Evolutionary conservation across 2,329 filamentous ascomycete species (phyloP).

Genomic region (Colletotrichum sp.): DNA sequence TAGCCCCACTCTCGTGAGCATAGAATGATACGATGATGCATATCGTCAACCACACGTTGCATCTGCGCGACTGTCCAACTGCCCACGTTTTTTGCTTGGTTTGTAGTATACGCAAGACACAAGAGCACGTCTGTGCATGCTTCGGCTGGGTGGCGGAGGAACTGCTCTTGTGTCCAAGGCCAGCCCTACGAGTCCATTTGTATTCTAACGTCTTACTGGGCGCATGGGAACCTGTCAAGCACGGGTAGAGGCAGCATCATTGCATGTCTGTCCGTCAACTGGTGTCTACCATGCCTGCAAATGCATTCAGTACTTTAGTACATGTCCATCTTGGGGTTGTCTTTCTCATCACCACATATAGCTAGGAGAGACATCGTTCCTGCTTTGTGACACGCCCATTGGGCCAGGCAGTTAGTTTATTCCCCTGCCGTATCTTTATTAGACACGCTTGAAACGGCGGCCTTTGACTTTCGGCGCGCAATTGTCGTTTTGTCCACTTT

Average conservation of each 20-base stretch:
- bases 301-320: neutral
- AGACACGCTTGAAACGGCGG: neutral
- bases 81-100: neutral
- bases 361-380: neutral
- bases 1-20: neutral
- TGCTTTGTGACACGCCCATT: neutral
- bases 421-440: neutral
- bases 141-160: neutral
- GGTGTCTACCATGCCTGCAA: neutral
- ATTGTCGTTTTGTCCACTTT: neutral
- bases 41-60: slow-evolving; percentile 8
- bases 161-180: neutral
- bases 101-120: neutral
- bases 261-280: neutral
- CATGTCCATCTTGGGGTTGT: neutral
- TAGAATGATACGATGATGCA: neutral
- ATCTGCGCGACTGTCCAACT: neutral
- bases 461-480: neutral
- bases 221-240: neutral
- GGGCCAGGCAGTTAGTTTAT: neutral
- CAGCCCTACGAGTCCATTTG: slow-evolving; percentile 9
- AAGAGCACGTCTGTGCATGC: neutral
- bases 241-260: neutral
- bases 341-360: neutral
- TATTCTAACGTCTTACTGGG: slow-evolving; percentile 2